phyloP scores from a whole-genome alignment of 768 basidiomycete genomes.

The Amanita subjunquillea region DNA sequence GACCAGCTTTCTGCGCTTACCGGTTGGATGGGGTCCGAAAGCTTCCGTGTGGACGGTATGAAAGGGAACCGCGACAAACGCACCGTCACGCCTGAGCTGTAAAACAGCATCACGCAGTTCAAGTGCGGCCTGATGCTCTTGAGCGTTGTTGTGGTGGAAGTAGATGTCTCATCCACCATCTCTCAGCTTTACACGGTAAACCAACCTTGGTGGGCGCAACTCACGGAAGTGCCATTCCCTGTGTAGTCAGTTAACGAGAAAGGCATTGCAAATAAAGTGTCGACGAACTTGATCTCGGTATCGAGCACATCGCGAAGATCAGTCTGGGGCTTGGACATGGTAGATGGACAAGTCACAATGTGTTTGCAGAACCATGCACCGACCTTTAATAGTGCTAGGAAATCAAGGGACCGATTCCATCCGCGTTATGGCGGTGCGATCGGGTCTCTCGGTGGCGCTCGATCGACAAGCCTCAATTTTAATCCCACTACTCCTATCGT shows the following conservation, averaged over 20 bases:
- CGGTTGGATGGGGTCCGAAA: slow-evolving; percentile 69
- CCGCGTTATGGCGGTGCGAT: too few species aligned
- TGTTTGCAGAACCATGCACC: not conserved
- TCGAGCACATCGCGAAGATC: slow-evolving; percentile 50
- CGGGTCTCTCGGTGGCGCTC: too few species aligned
- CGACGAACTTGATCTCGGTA: slow-evolving; percentile 48
- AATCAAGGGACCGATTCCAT: too few species aligned
- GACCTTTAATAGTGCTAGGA: too few species aligned
- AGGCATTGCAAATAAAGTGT: not conserved
- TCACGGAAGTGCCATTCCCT: slow-evolving; percentile 79
- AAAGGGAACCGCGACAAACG: slow-evolving; percentile 71
- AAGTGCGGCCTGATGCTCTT: slow-evolving; percentile 54
- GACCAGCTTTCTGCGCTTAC: slow-evolving; percentile 24
- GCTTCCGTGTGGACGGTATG: slow-evolving; percentile 61
- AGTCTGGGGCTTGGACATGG: slow-evolving; percentile 12
- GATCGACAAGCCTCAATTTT: not conserved
- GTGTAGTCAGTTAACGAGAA: slow-evolving; percentile 1
- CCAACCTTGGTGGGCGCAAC: slow-evolving; percentile 10
- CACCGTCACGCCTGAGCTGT: slow-evolving; percentile 59
- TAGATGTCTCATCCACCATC: slow-evolving; percentile 50
- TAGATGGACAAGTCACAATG: not conserved
- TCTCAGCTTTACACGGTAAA: not conserved
- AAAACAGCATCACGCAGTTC: slow-evolving; percentile 64
- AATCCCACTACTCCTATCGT: not conserved
- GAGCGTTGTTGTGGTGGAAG: slow-evolving; percentile 58